Base-by-base conservation (phyloP, 106 monocot species). In the Phalaenopsis aphrodite region DNA sequence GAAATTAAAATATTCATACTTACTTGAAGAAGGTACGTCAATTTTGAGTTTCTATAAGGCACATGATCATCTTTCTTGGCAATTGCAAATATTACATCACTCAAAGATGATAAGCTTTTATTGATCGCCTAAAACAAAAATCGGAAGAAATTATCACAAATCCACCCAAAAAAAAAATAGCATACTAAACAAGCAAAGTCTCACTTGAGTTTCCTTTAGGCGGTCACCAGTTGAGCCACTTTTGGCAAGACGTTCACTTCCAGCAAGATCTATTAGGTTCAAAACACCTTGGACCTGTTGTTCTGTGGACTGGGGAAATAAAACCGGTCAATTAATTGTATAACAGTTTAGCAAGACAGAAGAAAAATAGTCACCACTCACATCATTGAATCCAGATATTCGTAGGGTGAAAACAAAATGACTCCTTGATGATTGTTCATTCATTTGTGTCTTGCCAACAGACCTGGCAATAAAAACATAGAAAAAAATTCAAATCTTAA, bases 191-290 rank as follows among this genome's bases (percentile, higher is more conserved):
- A 74, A 49, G 18, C 15, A 24, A 49, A 78, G 12, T 72, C 19
- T 48, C 82, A 89, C 98, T 84, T 99, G 92, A 69, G 98, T 95
- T 79, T 99, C 98, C 64, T 99, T 99, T 3, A 99, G 46, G 1
- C 98, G 91, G 45, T 99, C 98, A 41, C 98, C 98, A 74, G 94
- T 95, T 36, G 98, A 72, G 16, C 94, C 89, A 85, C 94, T 99
- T 80, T 85, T 99, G 38, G 85, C 90, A 12, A 99, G 83, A 0
- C 98, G 88, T 64, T 99, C 98, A 80, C 98, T 99, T 36, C 98
- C 98, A 71, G 98, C 98, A 47, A 99, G 85, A 81, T 99, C 98
- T 69, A 99, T 99, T 19, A 99, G 75, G 55, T 99, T 99, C n/a
- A 99, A 49, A 16, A 99, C 86, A 1, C 98, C 98, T 80, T 95